Conservation (phyloP, 495 filamentous ascomycete species). For the Hypoxylon fuscum region DNA sequence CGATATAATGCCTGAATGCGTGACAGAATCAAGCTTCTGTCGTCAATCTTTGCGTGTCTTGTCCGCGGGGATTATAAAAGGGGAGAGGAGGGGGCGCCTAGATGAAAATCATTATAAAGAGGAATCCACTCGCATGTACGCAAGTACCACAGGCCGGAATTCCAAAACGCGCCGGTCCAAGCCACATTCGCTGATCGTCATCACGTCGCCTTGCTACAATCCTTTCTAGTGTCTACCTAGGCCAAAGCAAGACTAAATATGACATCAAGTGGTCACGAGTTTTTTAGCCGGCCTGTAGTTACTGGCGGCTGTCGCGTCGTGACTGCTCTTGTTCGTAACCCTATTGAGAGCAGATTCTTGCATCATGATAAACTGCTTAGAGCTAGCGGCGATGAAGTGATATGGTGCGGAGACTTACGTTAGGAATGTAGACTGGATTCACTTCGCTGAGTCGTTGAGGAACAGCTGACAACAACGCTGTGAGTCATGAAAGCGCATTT, state of each 20-base stretch:
- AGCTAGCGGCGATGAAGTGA: too few species aligned
- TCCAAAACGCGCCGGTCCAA: conserved; percentile 35
- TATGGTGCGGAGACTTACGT: too few species aligned
- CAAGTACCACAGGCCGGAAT: conserved; percentile 24
- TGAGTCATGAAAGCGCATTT: too few species aligned
- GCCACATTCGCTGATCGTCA: conserved; percentile 35
- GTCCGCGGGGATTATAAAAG: conserved; percentile 4
- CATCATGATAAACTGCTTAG: too few species aligned
- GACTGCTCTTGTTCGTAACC: not conserved
- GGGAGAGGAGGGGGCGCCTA: not conserved
- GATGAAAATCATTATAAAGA: conserved; percentile 36
- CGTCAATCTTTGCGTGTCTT: conserved; percentile 10
- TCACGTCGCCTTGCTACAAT: conserved; percentile 23
- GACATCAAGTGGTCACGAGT: conserved; percentile 13
- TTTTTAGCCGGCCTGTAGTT: not conserved
- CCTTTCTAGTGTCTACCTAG: conserved; percentile 7
- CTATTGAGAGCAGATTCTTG: too few species aligned
- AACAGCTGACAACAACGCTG: too few species aligned
- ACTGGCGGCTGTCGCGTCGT: not conserved
- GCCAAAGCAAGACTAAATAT: conserved; percentile 15
- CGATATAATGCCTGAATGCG: conserved; percentile 25
- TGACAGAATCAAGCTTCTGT: conserved; percentile 34
- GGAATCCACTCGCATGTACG: conserved; percentile 28
- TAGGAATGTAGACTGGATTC: too few species aligned
- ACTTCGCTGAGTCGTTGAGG: too few species aligned